Evolutionary conservation across 768 basidiomycete species (phyloP).

Genomic region (Mycena vulgaris): DNA sequence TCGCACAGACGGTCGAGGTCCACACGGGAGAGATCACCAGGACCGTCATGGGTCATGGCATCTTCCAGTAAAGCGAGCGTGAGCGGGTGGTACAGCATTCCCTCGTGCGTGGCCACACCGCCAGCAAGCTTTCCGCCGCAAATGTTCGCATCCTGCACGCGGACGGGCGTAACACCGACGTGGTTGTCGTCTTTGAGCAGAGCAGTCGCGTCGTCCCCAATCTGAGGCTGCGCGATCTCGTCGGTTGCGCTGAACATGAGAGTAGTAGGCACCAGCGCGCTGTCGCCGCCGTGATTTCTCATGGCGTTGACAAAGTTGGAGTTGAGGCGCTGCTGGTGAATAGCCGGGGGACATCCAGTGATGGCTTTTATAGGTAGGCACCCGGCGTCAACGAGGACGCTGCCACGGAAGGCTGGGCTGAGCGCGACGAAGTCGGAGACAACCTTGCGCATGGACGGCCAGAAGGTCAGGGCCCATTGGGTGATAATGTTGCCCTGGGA

Average conservation of each 20-base stretch:
- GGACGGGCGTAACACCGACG: slow-evolving; percentile 1
- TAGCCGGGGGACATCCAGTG: slow-evolving; percentile 15
- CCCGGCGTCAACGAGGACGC: slow-evolving; percentile 11
- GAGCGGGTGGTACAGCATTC: slow-evolving; percentile 21
- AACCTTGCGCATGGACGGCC: slow-evolving; percentile 4
- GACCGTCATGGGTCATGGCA: slow-evolving; percentile 12
- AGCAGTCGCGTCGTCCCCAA: not conserved
- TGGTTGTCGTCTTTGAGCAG: slow-evolving; percentile 7
- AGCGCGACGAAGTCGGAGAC: slow-evolving; percentile 14
- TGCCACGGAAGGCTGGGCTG: slow-evolving; percentile 14
- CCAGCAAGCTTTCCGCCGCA: slow-evolving; percentile 11
- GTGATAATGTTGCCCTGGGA: slow-evolving; percentile 20
- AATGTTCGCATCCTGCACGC: slow-evolving; percentile 12
- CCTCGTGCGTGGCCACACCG: slow-evolving; percentile 13
- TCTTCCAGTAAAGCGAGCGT: slow-evolving; percentile 5
- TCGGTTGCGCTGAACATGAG: slow-evolving; percentile 11
- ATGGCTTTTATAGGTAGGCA: slow-evolving; percentile 7
- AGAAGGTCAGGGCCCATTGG: slow-evolving; percentile 24
- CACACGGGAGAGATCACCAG: not conserved
- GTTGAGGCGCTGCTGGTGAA: slow-evolving; percentile 13
- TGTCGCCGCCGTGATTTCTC: slow-evolving; percentile 3
- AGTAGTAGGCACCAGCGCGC: slow-evolving; percentile 9
- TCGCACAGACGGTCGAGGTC: slow-evolving; percentile 3
- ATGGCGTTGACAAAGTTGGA: slow-evolving; percentile 20
- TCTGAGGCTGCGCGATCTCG: slow-evolving; percentile 22